These are phyloP conservation scores for Gremmenia infestans DNA, from an alignment of 2,329 filamentous ascomycete genomes.

Conservation along the genomic window DNA sequence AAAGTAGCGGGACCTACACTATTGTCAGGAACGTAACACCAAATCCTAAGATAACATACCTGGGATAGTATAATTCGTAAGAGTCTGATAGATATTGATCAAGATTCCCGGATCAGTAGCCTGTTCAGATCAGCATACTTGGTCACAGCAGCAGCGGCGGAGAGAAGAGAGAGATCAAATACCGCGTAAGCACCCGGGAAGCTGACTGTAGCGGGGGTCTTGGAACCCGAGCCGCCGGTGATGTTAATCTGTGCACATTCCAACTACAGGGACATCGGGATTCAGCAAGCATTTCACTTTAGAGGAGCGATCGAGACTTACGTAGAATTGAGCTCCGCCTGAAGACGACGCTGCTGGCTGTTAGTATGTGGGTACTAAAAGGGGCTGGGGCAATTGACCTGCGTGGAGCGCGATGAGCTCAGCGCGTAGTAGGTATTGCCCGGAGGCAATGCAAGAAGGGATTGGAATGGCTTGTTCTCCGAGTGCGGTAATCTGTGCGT, in stretches of 20 bases:
- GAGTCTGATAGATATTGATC: slow-evolving; percentile 38
- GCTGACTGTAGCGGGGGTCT: slow-evolving; percentile 18
- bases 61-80: slow-evolving; percentile 34
- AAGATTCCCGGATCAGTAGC: slow-evolving; percentile 42
- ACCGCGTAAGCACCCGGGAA: slow-evolving; percentile 22
- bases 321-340: slow-evolving; percentile 43
- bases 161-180: not conserved
- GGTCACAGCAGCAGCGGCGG: too few species aligned
- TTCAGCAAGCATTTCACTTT: not conserved
- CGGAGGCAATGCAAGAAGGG: slow-evolving; percentile 45
- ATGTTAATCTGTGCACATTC: slow-evolving; percentile 44
- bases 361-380: not conserved
- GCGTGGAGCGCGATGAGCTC: slow-evolving; percentile 57
- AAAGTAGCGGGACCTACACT: slow-evolving; percentile 27
- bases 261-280: slow-evolving; percentile 29
- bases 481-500: slow-evolving; percentile 36
- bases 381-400: slow-evolving; percentile 22
- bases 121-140: slow-evolving; percentile 1
- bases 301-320: slow-evolving; percentile 11
- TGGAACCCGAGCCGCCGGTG: slow-evolving; percentile 32
- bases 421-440: slow-evolving; percentile 54
- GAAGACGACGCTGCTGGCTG: slow-evolving; percentile 29
- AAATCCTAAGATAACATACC: slow-evolving; percentile 15
- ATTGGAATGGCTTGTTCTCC: slow-evolving; percentile 46
- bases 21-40: too few species aligned